A percentile compares a stretch with the other conserved stretches of the same genome.
phyloP scores from a whole-genome alignment of 495 filamentous ascomycete species.

The Penicillium coffeae region DNA sequence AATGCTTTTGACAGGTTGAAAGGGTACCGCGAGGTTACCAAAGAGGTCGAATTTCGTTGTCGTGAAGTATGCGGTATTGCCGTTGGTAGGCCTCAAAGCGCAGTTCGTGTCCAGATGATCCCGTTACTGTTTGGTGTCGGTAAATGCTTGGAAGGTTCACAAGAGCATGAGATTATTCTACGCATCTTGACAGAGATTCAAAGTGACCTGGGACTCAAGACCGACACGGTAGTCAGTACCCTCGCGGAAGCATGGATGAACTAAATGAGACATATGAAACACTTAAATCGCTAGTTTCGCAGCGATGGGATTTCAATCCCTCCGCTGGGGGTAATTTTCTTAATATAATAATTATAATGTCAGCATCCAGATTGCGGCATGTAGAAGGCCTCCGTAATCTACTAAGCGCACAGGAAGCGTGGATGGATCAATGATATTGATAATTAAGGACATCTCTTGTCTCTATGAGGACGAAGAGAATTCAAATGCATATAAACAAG shows the following conservation, averaged over 20 bases:
- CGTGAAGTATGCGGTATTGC: slow-evolving; percentile 39
- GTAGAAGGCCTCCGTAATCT: no score
- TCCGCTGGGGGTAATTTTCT: no score
- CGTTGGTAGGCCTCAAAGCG: slow-evolving; percentile 32
- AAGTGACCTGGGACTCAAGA: slow-evolving; percentile 29
- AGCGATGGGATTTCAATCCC: no score
- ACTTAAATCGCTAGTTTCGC: no score
- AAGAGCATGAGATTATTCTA: slow-evolving; percentile 35
- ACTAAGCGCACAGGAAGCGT: no score
- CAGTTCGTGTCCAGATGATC: slow-evolving; percentile 34
- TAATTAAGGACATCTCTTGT: no score
- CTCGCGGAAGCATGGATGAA: neutral
- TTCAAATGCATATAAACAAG: no score
- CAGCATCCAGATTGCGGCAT: no score
- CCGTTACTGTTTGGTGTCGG: slow-evolving; percentile 39
- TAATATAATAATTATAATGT: no score
- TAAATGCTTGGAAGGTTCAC: slow-evolving; percentile 32
- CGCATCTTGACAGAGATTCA: slow-evolving; percentile 35
- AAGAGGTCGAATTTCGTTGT: slow-evolving; percentile 40
- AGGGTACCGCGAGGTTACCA: slow-evolving; percentile 39
- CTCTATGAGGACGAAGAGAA: no score
- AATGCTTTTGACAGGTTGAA: slow-evolving; percentile 41
- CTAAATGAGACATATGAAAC: no score
- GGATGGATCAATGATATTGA: no score
- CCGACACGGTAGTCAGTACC: neutral